phyloP scores from a whole-genome alignment of 2,329 filamentous ascomycete species.

The Penicillium sp. region DNA sequence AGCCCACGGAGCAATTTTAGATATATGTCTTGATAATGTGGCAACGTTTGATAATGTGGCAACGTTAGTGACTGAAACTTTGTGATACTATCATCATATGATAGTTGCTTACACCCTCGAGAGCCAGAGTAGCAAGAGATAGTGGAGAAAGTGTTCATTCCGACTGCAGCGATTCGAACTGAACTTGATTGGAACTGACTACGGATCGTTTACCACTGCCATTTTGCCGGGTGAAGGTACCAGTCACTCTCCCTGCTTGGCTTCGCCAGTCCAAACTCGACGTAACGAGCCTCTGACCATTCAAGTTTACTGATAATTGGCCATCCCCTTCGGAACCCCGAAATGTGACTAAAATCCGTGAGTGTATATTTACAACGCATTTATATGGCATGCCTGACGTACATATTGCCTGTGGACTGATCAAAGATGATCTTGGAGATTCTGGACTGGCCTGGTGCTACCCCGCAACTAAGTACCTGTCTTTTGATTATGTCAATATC shows the following conservation, averaged over 20 bases:
- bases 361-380: conserved; percentile 3
- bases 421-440: conserved; percentile 23
- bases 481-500: conserved; percentile 9
- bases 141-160: too few species aligned
- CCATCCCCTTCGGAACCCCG: conserved; percentile 19
- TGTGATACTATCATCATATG: too few species aligned
- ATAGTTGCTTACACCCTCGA: too few species aligned
- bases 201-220: neutral
- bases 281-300: conserved; percentile 12
- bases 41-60: too few species aligned
- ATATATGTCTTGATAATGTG: too few species aligned
- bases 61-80: too few species aligned
- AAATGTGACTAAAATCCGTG: conserved; percentile 14
- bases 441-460: conserved; percentile 5
- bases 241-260: conserved; percentile 9
- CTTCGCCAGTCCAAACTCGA: conserved; percentile 14
- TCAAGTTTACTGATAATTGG: conserved; percentile 13
- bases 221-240: conserved; percentile 13
- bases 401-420: conserved; percentile 18
- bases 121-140: too few species aligned
- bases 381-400: conserved; percentile 11
- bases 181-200: too few species aligned
- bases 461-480: conserved; percentile 16
- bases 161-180: too few species aligned
- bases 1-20: too few species aligned